A percentile compares a stretch with the other conserved stretches of the same genome.
Evolutionary conservation across 2,329 filamentous ascomycete species (phyloP).

Genomic region (Diaporthe batatas): DNA sequence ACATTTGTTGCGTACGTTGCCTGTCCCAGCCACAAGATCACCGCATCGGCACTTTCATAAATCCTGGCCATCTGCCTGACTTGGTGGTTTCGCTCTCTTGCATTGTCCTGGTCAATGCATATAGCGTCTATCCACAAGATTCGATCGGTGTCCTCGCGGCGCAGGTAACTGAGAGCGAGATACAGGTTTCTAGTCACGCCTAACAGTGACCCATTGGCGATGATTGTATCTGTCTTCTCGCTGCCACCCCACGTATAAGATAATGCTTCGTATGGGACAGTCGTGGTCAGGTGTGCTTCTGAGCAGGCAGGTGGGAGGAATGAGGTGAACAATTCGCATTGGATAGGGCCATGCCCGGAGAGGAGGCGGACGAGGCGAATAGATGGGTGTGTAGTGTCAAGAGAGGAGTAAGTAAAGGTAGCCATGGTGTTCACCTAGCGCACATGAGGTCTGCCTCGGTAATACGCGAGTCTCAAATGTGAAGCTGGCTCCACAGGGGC

Average conservation of each 20-base stretch:
- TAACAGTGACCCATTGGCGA: not conserved
- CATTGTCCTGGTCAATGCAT: not conserved
- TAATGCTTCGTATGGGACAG: not conserved
- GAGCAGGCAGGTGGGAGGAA: not conserved
- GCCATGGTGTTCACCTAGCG: not conserved
- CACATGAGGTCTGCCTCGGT: not conserved
- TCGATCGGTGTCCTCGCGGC: constrained; percentile 9
- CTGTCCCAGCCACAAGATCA: not conserved
- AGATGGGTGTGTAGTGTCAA: not conserved
- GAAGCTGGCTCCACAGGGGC: too few relatives aligned
- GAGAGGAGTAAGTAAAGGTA: not conserved
- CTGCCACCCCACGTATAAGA: not conserved
- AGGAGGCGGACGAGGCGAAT: constrained; percentile 1
- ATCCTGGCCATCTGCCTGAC: constrained; percentile 7
- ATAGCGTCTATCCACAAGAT: constrained; percentile 1
- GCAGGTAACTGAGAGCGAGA: constrained; percentile 9
- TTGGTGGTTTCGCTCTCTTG: not conserved
- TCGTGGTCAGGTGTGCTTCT: not conserved
- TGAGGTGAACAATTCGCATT: not conserved
- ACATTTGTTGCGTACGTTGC: not conserved
- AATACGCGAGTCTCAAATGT: not conserved
- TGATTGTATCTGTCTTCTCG: not conserved
- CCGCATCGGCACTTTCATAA: not conserved
- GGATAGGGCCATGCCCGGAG: not conserved
- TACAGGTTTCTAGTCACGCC: constrained; percentile 12